phyloP scores from a whole-genome alignment of 2,329 filamentous ascomycete genomes.

The Cordyceps militaris region DNA sequence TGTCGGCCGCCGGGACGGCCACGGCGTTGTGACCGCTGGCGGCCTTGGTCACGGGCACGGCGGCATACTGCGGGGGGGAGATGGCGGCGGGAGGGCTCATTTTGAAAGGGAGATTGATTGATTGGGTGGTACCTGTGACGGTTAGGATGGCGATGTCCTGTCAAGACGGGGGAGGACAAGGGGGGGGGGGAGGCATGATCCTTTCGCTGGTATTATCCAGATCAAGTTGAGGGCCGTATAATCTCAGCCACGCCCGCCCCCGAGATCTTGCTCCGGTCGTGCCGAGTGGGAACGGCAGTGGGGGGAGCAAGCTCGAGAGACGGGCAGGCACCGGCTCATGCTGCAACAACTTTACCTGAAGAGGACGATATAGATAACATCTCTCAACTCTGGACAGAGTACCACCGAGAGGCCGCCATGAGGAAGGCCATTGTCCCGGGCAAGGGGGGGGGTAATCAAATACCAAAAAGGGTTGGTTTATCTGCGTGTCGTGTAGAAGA shows the following conservation, averaged over 20 bases:
- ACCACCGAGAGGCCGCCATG: slow-evolving; percentile 30
- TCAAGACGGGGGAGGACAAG: slow-evolving; percentile 41
- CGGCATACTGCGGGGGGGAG: slow-evolving; percentile 47
- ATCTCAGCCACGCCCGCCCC: slow-evolving; percentile 54
- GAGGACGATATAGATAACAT: slow-evolving; percentile 19
- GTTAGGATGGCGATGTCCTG: slow-evolving; percentile 23
- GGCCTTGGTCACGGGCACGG: slow-evolving; percentile 37
- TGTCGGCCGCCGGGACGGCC: slow-evolving; percentile 23
- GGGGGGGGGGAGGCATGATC: slow-evolving; percentile 66
- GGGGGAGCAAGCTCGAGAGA: slow-evolving; percentile 9
- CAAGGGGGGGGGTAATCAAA: not conserved
- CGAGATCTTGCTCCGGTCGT: not conserved
- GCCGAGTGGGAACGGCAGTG: slow-evolving; percentile 21
- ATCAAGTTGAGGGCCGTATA: slow-evolving; percentile 93
- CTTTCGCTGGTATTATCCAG: slow-evolving; percentile 99
- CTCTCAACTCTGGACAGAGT: slow-evolving; percentile 29
- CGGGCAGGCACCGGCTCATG: slow-evolving; percentile 56
- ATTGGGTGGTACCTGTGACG: slow-evolving; percentile 15
- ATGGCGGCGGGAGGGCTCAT: slow-evolving; percentile 77
- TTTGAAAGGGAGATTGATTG: slow-evolving; percentile 27
- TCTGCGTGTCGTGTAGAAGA: slow-evolving; percentile 1
- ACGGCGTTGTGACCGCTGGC: slow-evolving; percentile 20
- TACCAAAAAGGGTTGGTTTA: not conserved
- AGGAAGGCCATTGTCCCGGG: slow-evolving; percentile 16
- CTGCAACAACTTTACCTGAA: slow-evolving; percentile 41